These are phyloP conservation scores for Chrysopogon serrulatus DNA, from an alignment of 176 grass and related monocot species.

Conservation along the genomic window DNA sequence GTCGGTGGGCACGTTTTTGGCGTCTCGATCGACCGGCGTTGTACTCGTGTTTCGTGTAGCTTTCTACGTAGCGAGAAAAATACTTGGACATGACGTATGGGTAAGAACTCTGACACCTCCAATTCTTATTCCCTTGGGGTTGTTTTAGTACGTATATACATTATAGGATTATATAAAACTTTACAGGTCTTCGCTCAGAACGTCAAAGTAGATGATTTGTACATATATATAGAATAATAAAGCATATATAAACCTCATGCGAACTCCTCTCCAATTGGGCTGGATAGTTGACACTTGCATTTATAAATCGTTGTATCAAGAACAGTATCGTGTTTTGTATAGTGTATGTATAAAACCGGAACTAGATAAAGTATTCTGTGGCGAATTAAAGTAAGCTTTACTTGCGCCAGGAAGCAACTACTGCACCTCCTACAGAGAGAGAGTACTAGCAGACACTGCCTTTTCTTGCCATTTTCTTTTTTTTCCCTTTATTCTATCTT, in stretches of 20 bases:
- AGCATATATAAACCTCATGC: not conserved
- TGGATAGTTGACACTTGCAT: slow-evolving; percentile 23
- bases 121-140: not conserved
- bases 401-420: slow-evolving; percentile 23
- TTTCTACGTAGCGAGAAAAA: not conserved
- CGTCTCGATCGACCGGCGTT: not conserved
- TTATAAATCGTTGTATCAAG: not conserved
- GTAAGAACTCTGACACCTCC: not conserved
- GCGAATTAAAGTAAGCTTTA: not conserved
- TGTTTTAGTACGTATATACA: not conserved
- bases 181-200: not conserved
- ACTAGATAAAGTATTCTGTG: not conserved
- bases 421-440: not conserved
- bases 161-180: too few relatives aligned
- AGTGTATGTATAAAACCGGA: not conserved
- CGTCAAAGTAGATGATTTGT: slow-evolving; percentile 3
- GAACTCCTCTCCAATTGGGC: not conserved
- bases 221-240: not conserved
- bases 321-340: not conserved
- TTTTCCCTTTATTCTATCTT: not conserved
- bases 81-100: not conserved
- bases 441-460: not conserved
- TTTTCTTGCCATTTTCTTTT: not conserved
- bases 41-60: not conserved
- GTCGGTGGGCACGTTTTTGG: not conserved